Evolutionary conservation across 2,329 filamentous ascomycete species (phyloP), one percentile per base, ranked within the genome.

Genomic region (Phialophora chinensis): DNA sequence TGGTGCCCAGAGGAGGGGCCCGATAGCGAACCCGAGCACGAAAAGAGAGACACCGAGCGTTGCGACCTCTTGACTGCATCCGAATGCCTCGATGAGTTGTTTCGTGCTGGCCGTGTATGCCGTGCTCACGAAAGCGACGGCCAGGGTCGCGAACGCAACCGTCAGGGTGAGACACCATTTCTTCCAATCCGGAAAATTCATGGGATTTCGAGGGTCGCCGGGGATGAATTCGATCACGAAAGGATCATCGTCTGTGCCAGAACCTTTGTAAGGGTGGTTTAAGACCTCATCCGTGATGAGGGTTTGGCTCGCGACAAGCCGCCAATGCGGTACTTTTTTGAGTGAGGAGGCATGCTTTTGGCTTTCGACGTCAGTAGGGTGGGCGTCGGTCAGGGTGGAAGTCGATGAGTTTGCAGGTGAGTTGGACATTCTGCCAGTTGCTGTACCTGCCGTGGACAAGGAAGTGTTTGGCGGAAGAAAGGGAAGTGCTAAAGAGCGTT

Each of bases 111-210:
- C 82, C 0, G 87, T 86, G 75, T 89, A 90, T 1, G 84, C 77
- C 3, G 83, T 81, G 63, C 81, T 83, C 4, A 83, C 82, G 77
- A 82, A 85, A 0, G 84, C 83, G n/a, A 82, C 79, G 54, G 72
- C 83, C 86, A 89, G 87, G 4, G 87, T 89, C 1, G 86, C 87
- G 55, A 90, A 74, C 1, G 87, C 87, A 74, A 90, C 90, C 4
- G 90, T 73, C 66, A 88, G 67, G 0, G 90, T 92, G 0, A 89
- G 91, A 2, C 83, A 70, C 12, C 88, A 78, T 76, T 93, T 93
- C 76, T 92, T 93, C 71, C 79, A 79, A 20, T 85, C 85, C 0
- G 85, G 81, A 90, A 90, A 93, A 74, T 93, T 92, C 59, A 89
- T 73, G 0, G 90, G 90, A 4, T 83, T 82, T 65, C 80, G 75